Evolutionary conservation across 139 green algal genomes (phyloP), one percentile per base, ranked within the genome.

Genomic region (Microglena sp.): DNA sequence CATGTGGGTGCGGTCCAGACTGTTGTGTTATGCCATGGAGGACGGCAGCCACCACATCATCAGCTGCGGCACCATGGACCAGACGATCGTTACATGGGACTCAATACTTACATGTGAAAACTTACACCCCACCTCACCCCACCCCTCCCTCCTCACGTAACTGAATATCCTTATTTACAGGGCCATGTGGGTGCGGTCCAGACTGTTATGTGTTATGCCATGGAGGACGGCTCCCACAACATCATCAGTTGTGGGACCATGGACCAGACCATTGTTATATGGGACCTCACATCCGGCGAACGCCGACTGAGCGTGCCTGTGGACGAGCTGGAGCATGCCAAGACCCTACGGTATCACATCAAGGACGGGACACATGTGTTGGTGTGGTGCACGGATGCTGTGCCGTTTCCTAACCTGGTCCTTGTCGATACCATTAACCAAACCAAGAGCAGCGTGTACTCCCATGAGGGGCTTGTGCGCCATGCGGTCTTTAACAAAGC

Each of bases 291-390:
- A n/a, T n/a, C n/a, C n/a, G n/a, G 29, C 53, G 66, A 62, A 62
- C 57, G 3, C 21, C 29, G 22, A 60, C 30, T 1, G 44, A 68
- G 67, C 58, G 59, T 4, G 40, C 24, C 26, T 45, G 62, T 81
- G 24, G 62, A 73, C n/a, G 74, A 81, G 60, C 65, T 81, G 33
- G 69, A 73, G 31, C 69, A 76, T 46, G 69, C 74, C n/a, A 81
- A 81, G 66, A 81, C 76, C 61, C 60, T 81, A 28, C 53, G 55
- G 21, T 81, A 81, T 55, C 60, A 75, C 53, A 63, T 81, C 21
- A 68, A 62, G 33, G 74, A 81, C 28, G 68, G 69, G 60, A 72
- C 61, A 4, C 69, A 71, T 35, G 65, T 73, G 65, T 29, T 44
- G 7, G 50, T 59, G 18, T 26, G 26, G 21, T 59, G 50, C 50